Evolutionary conservation across 805 yeast species (phyloP), one percentile per base, ranked within the genome.

Genomic region (Zygoascus flipseniorum): DNA sequence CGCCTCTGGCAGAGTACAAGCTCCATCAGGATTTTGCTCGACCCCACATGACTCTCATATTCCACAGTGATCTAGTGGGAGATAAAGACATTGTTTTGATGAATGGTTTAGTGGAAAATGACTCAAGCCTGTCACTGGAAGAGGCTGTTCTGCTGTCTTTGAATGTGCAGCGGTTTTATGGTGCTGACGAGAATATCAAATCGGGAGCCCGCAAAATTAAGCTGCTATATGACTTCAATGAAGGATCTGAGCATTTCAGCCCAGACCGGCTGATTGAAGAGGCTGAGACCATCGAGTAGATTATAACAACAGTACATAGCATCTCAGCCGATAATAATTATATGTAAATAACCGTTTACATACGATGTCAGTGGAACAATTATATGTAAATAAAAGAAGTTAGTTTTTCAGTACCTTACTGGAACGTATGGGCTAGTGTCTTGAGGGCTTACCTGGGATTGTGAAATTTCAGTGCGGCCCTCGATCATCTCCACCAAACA

Each of bases 1-100:
- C 99, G 1, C 82, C 97, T 0, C 76, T 93, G 58, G 90, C 93
- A 1, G 98, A 93, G 69, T 93, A 81, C 70, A 89, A 92, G 68
- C 76, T 89, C 31, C 97, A 92, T 65, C 81, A 80, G 53, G 97
- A 92, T 65, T 93, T 76, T 69, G 96, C 99, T 9, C 84, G 88
- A 65, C 98, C 99, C 0, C 98, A 93, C 68, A 89, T 97, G 0
- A 87, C 96, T 0, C 73, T 93, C 57, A 80, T 82, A 69, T 86
- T 92, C 74, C 97, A 92, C 71, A 80, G 83, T 45, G 97, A 93
- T 53, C 70, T 92, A 50, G 72, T 66, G 6, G 68, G 63, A 13
- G 75, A 76, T 14, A 83, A 86, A 57, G 81, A 75, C 0, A 54
- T 87, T 0, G 87, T 87, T 0, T 72, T 93, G 59, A 86, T 90